Conservation (phyloP, 1,284 basidiomycete genomes). For the Malassezia brasiliensis region DNA sequence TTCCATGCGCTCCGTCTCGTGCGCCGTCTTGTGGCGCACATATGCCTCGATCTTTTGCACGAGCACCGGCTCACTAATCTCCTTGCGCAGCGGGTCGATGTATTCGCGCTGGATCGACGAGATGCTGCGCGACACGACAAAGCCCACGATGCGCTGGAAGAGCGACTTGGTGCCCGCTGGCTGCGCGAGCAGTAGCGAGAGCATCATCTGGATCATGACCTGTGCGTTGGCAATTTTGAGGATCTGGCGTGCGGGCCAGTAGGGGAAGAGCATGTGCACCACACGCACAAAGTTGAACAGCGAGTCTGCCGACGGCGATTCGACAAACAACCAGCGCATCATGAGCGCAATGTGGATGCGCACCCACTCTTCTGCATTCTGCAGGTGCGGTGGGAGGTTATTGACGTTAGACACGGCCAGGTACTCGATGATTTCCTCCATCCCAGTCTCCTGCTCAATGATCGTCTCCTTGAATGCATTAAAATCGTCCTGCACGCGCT, state of each 20-base stretch:
- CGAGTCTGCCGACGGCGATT: conserved; percentile 34
- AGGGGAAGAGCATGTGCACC: conserved; percentile 42
- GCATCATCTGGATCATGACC: conserved; percentile 39
- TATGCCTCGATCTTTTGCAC: conserved; percentile 40
- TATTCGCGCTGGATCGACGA: conserved; percentile 38
- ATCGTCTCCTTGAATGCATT: conserved; percentile 39
- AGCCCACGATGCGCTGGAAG: conserved; percentile 39
- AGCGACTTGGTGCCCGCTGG: conserved; percentile 46
- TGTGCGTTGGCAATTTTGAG: conserved; percentile 43
- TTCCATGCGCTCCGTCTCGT: conserved; percentile 30
- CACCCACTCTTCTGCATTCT: conserved; percentile 40
- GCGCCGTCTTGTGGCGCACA: conserved; percentile 32
- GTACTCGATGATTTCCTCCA: conserved; percentile 35
- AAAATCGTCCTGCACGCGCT: conserved; percentile 29
- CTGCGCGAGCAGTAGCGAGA: conserved; percentile 39
- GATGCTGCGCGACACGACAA: conserved; percentile 33
- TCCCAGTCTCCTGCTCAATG: conserved; percentile 43
- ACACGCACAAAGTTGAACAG: conserved; percentile 40
- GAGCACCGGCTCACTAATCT: conserved; percentile 35
- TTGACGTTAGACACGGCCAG: conserved; percentile 35
- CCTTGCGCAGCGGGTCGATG: conserved; percentile 33
- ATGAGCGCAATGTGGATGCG: conserved; percentile 39
- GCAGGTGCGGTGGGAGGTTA: conserved; percentile 37
- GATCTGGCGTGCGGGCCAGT: conserved; percentile 46
- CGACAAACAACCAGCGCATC: conserved; percentile 40